Conservation (phyloP, 139 green algal genomes). For the Volvox reticuliferus region DNA sequence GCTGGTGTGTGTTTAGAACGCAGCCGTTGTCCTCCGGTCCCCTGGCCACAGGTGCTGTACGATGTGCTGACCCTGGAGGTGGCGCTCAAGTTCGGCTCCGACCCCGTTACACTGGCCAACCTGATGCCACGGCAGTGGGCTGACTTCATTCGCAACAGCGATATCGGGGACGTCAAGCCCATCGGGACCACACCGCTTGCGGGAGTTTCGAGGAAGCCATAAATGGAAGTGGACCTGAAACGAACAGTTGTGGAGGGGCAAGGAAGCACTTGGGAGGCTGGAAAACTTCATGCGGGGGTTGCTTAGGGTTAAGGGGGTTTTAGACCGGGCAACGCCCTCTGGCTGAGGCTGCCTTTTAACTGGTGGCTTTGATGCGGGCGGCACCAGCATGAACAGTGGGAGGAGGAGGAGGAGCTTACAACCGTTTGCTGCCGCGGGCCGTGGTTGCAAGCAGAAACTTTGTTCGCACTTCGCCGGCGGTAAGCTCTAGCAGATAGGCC, state of each 20-base stretch:
- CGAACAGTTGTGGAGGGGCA: too few relatives aligned
- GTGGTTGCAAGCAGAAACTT: too few relatives aligned
- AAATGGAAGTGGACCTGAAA: background rate
- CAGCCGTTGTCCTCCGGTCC: too few relatives aligned
- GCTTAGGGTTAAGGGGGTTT: background rate
- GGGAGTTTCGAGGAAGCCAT: background rate
- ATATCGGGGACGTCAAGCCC: conserved; percentile 75
- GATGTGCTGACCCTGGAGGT: conserved; percentile 79
- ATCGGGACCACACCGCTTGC: conserved; percentile 50
- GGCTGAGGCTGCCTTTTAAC: background rate
- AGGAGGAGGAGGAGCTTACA: too few relatives aligned
- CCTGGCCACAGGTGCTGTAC: conserved; percentile 68
- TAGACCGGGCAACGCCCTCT: background rate
- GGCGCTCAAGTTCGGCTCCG: conserved; percentile 62
- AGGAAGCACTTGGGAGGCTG: background rate
- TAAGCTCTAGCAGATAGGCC: too few relatives aligned
- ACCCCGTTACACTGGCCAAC: conserved; percentile 84
- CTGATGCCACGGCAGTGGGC: conserved; percentile 89
- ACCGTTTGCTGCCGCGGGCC: too few relatives aligned
- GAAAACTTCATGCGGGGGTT: background rate
- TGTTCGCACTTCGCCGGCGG: too few relatives aligned
- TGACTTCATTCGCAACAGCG: conserved; percentile 88
- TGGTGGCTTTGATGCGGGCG: too few relatives aligned
- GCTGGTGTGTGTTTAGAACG: too few relatives aligned
- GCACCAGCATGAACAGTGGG: too few relatives aligned